Percentiles rank a stretch among this genome's conserved stretches.
Evolutionary conservation across 257 asterid species (phyloP).

Genomic region (Gardenia jasminoides): DNA sequence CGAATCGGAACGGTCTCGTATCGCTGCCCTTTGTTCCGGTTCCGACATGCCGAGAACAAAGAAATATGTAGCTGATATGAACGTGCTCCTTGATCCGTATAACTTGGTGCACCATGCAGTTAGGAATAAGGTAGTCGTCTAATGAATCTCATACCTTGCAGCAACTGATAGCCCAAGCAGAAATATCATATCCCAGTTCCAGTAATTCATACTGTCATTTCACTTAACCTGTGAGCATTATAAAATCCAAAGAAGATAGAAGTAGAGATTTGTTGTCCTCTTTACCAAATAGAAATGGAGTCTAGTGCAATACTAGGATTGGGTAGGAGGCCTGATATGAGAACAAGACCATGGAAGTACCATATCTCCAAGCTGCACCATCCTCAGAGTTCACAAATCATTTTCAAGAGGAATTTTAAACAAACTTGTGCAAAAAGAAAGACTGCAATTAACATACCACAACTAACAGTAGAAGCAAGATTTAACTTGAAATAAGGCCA

Average conservation of each 20-base stretch:
- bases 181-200: slow-evolving; percentile 33
- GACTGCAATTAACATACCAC: slow-evolving; percentile 15
- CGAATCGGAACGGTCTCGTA: too few relatives aligned
- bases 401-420: background rate
- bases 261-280: background rate
- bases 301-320: slow-evolving; percentile 30
- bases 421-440: too few relatives aligned
- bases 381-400: background rate
- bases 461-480: slow-evolving; percentile 32
- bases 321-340: slow-evolving; percentile 34
- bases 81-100: background rate
- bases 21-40: too few relatives aligned
- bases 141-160: slow-evolving; percentile 22
- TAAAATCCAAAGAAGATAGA: background rate
- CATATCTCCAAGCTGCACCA: slow-evolving; percentile 39
- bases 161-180: slow-evolving; percentile 31
- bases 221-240: background rate
- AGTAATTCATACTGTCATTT: slow-evolving; percentile 35
- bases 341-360: slow-evolving; percentile 37
- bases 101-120: too few relatives aligned
- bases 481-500: slow-evolving; percentile 37
- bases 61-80: background rate
- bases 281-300: slow-evolving; percentile 35
- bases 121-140: background rate
- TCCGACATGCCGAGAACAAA: too few relatives aligned